Conservation (phyloP, 257 asterid genomes). For the Agastache rugosa region DNA sequence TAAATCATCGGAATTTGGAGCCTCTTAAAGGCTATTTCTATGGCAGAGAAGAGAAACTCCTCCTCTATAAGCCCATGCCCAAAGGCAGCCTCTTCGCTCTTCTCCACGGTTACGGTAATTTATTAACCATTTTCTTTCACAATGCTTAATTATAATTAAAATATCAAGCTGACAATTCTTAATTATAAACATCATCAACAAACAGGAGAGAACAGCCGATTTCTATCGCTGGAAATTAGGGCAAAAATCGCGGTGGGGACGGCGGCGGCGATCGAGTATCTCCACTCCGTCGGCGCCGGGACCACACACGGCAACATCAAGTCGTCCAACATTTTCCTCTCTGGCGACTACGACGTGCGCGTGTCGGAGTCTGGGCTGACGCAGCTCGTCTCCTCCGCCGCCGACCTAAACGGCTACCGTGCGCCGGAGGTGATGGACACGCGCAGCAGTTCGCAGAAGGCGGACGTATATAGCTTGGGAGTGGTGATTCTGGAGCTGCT, state of each 20-base stretch:
- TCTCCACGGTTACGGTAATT: conserved; percentile 60
- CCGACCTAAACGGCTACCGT: conserved; percentile 44
- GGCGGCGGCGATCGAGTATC: conserved; percentile 54
- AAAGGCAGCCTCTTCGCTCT: conserved; percentile 51
- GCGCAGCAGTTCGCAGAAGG: conserved; percentile 46
- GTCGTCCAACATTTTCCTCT: conserved; percentile 63
- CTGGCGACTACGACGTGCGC: conserved; percentile 40
- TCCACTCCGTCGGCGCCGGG: conserved; percentile 50
- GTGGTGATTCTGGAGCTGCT: conserved; percentile 55
- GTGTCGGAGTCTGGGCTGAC: conserved; percentile 53
- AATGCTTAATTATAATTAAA: too few relatives aligned
- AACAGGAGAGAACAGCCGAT: conserved; percentile 43
- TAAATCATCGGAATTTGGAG: conserved; percentile 60
- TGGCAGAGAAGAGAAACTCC: conserved; percentile 67
- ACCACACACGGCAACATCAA: conserved; percentile 67
- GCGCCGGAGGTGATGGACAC: conserved; percentile 61
- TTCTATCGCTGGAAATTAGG: conserved; percentile 50
- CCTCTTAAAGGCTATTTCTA: conserved; percentile 60
- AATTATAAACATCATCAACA: not conserved
- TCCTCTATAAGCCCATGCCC: conserved; percentile 54
- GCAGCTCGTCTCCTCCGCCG: conserved; percentile 46
- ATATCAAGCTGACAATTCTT: too few relatives aligned
- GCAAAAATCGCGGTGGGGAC: conserved; percentile 46
- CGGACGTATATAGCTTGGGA: conserved; percentile 61
- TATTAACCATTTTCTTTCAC: too few relatives aligned